Percentiles rank a stretch among this genome's conserved stretches.
Conservation (phyloP, 2,329 filamentous ascomycete species). For the Zopfia rhizophila region DNA sequence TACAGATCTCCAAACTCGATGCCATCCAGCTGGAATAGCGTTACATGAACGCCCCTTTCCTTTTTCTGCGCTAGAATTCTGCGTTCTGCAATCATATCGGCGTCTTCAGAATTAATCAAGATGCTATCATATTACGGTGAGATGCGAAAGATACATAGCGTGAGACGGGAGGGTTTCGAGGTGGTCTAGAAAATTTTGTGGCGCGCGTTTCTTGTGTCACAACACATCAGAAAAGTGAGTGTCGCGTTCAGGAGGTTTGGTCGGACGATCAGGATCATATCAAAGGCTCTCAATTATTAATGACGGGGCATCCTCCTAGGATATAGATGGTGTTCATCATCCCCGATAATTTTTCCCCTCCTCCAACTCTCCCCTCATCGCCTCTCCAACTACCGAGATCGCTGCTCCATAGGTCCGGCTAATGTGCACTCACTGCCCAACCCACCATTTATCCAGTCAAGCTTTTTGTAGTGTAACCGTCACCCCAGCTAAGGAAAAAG, state of each 20-base stretch:
- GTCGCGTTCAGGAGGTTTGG: not conserved
- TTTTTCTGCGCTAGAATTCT: too few relatives aligned
- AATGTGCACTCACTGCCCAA: slow-evolving; percentile 3
- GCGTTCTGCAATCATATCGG: too few relatives aligned
- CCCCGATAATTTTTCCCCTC: not conserved
- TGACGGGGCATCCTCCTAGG: not conserved
- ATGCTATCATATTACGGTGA: too few relatives aligned
- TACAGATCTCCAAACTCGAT: not conserved
- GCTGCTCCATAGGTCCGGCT: slow-evolving; percentile 2
- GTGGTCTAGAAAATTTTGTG: not conserved
- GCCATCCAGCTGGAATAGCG: too few relatives aligned
- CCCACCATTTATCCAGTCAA: not conserved
- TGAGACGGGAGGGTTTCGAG: not conserved
- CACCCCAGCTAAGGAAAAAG: slow-evolving; percentile 9
- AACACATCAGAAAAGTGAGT: too few relatives aligned
- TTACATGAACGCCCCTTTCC: too few relatives aligned
- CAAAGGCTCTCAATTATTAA: not conserved
- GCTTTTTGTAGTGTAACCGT: slow-evolving; percentile 16
- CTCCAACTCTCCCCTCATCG: slow-evolving; percentile 3
- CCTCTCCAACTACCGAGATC: slow-evolving; percentile 6
- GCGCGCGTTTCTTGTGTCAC: too few relatives aligned
- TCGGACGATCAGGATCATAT: too few relatives aligned
- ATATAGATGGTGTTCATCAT: slow-evolving; percentile 1
- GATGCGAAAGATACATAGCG: too few relatives aligned
- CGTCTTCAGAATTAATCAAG: too few relatives aligned